phyloP scores from a whole-genome alignment of 352 stramenopile species.

The Phytopythium chamaehyphon region DNA sequence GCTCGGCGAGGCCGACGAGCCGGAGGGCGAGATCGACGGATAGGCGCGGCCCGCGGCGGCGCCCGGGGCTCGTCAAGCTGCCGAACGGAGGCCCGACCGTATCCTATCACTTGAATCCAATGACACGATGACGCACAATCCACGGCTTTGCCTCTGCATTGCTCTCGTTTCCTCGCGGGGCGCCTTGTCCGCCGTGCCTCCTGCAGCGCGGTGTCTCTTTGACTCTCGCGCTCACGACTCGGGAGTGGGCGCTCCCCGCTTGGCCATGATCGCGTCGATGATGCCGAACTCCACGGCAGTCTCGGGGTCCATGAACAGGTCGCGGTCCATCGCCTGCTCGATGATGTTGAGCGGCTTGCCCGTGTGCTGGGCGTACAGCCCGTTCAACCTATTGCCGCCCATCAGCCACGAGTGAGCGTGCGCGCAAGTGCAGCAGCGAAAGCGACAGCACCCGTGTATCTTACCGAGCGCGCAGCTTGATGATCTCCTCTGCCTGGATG shows the following conservation, averaged over 20 bases:
- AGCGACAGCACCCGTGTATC: neutral
- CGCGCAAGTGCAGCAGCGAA: slow-evolving; percentile 5
- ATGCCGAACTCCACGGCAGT: slow-evolving; percentile 78
- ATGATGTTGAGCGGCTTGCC: slow-evolving; percentile 71
- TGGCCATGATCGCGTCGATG: slow-evolving; percentile 78
- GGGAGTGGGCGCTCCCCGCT: slow-evolving; percentile 25
- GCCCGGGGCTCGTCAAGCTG: neutral
- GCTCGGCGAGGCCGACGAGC: slow-evolving; percentile 63
- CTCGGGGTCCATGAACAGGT: slow-evolving; percentile 81
- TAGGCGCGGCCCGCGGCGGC: slow-evolving; percentile 22
- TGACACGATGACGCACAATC: neutral
- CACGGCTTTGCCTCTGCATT: neutral
- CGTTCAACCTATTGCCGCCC: slow-evolving; percentile 52
- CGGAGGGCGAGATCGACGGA: slow-evolving; percentile 82
- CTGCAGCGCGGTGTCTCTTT: neutral
- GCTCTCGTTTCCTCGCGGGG: neutral
- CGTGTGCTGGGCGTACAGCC: slow-evolving; percentile 68
- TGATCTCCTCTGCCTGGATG: slow-evolving; percentile 98
- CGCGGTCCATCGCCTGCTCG: slow-evolving; percentile 84
- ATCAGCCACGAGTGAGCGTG: too few species aligned
- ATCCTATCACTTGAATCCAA: slow-evolving; percentile 5
- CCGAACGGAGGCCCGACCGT: neutral
- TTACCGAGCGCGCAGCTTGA: slow-evolving; percentile 83
- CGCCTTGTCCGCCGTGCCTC: neutral
- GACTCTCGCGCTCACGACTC: neutral